Evolutionary conservation across 345 rosid species (phyloP), one percentile per base, ranked within the genome.

Genomic region (Acer saccharum): DNA sequence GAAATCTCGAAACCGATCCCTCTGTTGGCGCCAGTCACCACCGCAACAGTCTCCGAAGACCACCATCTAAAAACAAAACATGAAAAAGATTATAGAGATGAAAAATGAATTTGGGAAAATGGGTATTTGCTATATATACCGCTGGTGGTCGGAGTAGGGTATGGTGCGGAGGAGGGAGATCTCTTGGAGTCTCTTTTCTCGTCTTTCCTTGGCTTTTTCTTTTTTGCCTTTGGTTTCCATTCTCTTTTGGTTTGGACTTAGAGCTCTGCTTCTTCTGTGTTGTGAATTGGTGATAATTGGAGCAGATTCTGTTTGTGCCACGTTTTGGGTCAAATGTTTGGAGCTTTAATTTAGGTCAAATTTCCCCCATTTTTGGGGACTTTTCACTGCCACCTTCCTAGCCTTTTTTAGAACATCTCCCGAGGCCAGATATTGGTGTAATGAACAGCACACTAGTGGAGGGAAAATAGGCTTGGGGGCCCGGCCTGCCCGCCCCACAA

Each of bases 1-100:
- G 82, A 95, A 76, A 90, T 90, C 86, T 95, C 98, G 79, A 93
- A 95, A 7, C 98, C 98, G 46, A 95, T 95, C 21, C 98, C 98
- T 85, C 98, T 88, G 57, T 93, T 95, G 1, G 93, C 91, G 35
- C 98, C 98, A 1, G 98, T 95, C 72, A 95, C 97, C 65, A 95
- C 95, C 7, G 97, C 97, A 76, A 95, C 81, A 9, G 98, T 95
- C 74, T 92, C 92, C 50, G 81, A 35, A 1, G 99, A 88, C 99
- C 99, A 95, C 99, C 99, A 95, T 85, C 98, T 95, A 78, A 48
- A 35, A 46, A 43, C 46, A 69, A 76, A 25, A 13, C 18, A 46
- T 43, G 46, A 20, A 5, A 6, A 44, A 35, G 25, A 11, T 17
- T 44, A 64, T 7, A 48, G 8, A 43, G 9, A 2, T 14, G 18